These are phyloP conservation scores for Globisporangium middletonii DNA, from an alignment of 352 stramenopile genomes.

Conservation along the genomic window DNA sequence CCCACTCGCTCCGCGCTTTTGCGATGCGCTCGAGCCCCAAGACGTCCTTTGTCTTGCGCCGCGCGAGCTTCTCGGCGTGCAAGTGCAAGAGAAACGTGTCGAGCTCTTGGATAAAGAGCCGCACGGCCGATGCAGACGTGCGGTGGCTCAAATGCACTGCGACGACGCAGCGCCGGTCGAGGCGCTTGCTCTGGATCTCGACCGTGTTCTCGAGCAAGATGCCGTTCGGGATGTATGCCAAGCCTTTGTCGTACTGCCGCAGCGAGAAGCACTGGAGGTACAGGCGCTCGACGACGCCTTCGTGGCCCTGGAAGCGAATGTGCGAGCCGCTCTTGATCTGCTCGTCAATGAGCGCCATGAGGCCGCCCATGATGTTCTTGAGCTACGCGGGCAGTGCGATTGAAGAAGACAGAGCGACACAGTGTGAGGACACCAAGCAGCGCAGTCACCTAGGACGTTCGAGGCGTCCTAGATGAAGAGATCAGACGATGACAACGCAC, in stretches of 20 bases:
- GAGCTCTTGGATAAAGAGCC: conserved; percentile 69
- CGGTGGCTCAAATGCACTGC: conserved; percentile 50
- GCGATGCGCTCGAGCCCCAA: conserved; percentile 39
- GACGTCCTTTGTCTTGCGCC: conserved; percentile 24
- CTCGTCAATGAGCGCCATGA: conserved; percentile 78
- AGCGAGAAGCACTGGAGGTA: conserved; percentile 80
- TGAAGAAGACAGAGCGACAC: not conserved
- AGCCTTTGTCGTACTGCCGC: conserved; percentile 73
- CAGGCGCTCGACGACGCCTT: conserved; percentile 77
- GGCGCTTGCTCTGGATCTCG: conserved; percentile 58
- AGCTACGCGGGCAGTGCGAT: conserved; percentile 25
- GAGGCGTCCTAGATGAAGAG: too few species aligned
- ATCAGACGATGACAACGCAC: conserved; percentile 20
- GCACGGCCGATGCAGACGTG: conserved; percentile 39
- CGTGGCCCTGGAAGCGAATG: conserved; percentile 64
- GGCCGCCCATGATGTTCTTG: conserved; percentile 80
- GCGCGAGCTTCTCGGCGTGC: conserved; percentile 22
- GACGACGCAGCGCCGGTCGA: conserved; percentile 51
- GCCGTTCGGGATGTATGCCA: conserved; percentile 79
- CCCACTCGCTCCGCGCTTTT: conserved; percentile 33
- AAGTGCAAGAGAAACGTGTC: conserved; percentile 46
- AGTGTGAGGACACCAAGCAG: not conserved
- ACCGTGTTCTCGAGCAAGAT: conserved; percentile 71
- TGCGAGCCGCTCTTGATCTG: conserved; percentile 77
- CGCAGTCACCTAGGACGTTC: not conserved